Evolutionary conservation across 495 filamentous ascomycete genomes (phyloP).

Genomic region (Aspergillus sparsus): DNA sequence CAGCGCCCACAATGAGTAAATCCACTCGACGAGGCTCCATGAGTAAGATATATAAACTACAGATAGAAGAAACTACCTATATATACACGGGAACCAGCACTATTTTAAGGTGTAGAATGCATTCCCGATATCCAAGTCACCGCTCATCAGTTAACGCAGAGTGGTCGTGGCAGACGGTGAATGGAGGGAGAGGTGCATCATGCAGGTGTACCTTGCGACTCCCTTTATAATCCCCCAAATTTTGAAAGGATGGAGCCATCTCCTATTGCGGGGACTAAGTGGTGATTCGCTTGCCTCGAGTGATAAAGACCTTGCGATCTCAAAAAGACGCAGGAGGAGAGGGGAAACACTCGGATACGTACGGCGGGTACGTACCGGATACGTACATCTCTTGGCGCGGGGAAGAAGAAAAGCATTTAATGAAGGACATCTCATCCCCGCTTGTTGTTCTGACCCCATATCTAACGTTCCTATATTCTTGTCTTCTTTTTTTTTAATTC

Average conservation of each 20-base stretch:
- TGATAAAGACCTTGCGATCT: neutral
- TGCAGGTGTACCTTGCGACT: neutral
- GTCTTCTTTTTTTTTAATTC: neutral
- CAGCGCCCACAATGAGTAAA: slow-evolving; percentile 17
- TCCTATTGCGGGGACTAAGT: neutral
- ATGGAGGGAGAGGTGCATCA: neutral
- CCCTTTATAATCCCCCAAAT: no score
- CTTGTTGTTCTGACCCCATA: neutral
- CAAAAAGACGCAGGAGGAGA: neutral
- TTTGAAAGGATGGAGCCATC: neutral
- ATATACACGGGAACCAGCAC: neutral
- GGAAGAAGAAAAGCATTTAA: neutral
- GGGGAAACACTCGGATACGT: slow-evolving; percentile 5
- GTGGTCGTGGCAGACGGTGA: neutral
- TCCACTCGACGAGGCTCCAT: slow-evolving; percentile 5
- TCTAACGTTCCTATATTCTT: neutral
- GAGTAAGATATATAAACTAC: neutral
- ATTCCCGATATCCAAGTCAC: no score
- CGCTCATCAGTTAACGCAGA: neutral
- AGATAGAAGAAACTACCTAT: neutral
- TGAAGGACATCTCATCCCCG: neutral
- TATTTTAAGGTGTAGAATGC: neutral
- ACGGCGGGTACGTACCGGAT: slow-evolving; percentile 8
- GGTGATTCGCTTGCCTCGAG: slow-evolving; percentile 5
- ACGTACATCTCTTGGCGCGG: slow-evolving; percentile 3